These are phyloP conservation scores for Immersiporthe knoxdaviesiana DNA, from an alignment of 2,329 filamentous ascomycete genomes.

Conservation along the genomic window DNA sequence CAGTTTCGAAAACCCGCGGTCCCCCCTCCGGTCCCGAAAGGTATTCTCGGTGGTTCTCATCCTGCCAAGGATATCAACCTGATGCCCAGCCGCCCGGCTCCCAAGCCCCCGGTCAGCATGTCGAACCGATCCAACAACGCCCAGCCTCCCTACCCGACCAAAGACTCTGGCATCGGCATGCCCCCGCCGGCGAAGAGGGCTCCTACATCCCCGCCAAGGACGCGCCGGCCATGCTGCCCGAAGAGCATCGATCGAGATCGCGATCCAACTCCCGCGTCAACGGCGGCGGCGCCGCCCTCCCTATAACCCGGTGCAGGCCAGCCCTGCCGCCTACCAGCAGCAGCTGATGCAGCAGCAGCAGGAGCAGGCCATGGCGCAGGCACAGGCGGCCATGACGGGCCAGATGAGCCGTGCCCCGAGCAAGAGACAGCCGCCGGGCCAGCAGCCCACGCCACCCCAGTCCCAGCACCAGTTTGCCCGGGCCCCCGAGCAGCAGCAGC, in stretches of 20 bases:
- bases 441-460: conserved; percentile 54
- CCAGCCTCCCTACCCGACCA: conserved; percentile 59
- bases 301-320: conserved; percentile 51
- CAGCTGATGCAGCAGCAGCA: conserved; percentile 79
- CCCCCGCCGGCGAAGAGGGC: conserved; percentile 59
- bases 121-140: conserved; percentile 54
- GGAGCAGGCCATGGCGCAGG: conserved; percentile 78
- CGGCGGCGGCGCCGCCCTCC: conserved; percentile 44
- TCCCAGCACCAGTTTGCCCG: conserved; percentile 54
- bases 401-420: conserved; percentile 75
- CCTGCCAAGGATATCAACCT: conserved; percentile 61
- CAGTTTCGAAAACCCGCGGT: conserved; percentile 96
- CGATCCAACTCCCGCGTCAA: conserved; percentile 66
- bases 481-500: conserved; percentile 35
- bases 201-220: conserved; percentile 57
- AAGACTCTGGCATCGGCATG: conserved; percentile 67
- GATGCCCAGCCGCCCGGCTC: conserved; percentile 82
- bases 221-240: conserved; percentile 62
- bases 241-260: conserved; percentile 69
- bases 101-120: conserved; percentile 75
- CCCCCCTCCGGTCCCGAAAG: conserved; percentile 81
- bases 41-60: conserved; percentile 49
- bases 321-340: conserved; percentile 59
- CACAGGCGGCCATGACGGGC: conserved; percentile 73
- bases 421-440: conserved; percentile 63